Evolutionary conservation across 768 basidiomycete species (phyloP), one percentile per base, ranked within the genome.

Genomic region (Chalciporus sphaerocephalus): DNA sequence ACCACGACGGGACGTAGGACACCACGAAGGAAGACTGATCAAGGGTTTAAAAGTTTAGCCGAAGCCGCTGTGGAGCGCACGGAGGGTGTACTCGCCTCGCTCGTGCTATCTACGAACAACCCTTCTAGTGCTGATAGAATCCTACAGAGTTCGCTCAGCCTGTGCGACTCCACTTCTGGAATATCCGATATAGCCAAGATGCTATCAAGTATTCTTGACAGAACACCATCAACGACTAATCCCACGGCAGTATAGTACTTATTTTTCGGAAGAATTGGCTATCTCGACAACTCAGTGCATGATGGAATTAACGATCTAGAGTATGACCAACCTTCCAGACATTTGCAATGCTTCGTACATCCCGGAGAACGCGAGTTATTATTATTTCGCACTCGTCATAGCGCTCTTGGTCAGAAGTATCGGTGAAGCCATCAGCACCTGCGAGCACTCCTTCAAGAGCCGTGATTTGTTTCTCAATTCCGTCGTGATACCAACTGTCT

Each of bases 1-100:
- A 73, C 94, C 94, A 97, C 11, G 81, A 84, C 2, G 90, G 87
- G n/a, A 94, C 89, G 52, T 90, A 91, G 0, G 81, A 82, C 1
- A 85, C 86, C 6, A 91, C 82, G 38, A 87, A 81, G 0, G 89
- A 85, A 16, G 84, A 74, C 79, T 87, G 52, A 22, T 34, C n/a
- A n/a, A 35, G 36, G n/a, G 15, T 7, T 15, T 25, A 22, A 38
- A 7, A 18, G 16, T 43, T 52, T 24, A 52, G 38, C 8, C n/a
- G 15, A 17, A 11, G 37, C 36, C 22, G 25, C 40, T 16, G 33
- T 22, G 16, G 17, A 13, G 25, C 35, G 39, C 24, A 12, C 23
- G 30, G 24, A 28, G n/a, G 25, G 45, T 18, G 3, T 15, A 47
- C 74, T 52, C 43, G 83, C 85, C 62, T 83, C 75, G 18, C 72